phyloP scores from a whole-genome alignment of 2,329 filamentous ascomycete genomes.

The Pseudogymnoascus sp. region DNA sequence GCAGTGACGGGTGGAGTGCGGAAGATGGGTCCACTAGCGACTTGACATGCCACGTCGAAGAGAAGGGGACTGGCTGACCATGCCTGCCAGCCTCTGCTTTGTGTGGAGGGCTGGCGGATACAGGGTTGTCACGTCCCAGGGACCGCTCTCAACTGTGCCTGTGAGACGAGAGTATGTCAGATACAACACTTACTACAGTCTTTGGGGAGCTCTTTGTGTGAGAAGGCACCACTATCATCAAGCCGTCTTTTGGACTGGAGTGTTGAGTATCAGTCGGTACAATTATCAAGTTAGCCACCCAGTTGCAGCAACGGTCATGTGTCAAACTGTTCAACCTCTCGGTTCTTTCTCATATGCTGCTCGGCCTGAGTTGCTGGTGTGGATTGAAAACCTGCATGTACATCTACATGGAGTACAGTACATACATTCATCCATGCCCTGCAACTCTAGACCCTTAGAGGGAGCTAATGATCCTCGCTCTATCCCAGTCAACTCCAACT shows the following conservation, averaged over 20 bases:
- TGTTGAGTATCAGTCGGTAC: not conserved
- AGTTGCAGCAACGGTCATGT: not conserved
- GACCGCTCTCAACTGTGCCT: not conserved
- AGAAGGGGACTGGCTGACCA: not conserved
- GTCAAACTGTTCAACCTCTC: not conserved
- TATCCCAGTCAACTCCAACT: not conserved
- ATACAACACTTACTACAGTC: not conserved
- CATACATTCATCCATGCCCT: not conserved
- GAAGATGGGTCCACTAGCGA: slow-evolving; percentile 7
- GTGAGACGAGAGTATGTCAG: not conserved
- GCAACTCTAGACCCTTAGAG: not conserved
- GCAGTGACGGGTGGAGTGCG: not conserved
- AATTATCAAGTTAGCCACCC: not conserved
- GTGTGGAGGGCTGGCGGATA: not conserved
- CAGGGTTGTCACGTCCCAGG: slow-evolving; percentile 2
- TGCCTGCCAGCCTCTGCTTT: not conserved
- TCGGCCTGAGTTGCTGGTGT: not conserved
- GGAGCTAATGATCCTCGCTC: slow-evolving; percentile 5
- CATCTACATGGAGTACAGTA: not conserved
- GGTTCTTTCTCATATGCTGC: slow-evolving; percentile 6
- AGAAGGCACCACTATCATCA: not conserved
- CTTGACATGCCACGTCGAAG: slow-evolving; percentile 1
- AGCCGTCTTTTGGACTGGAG: not conserved
- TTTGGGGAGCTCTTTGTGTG: not conserved
- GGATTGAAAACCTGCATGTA: slow-evolving; percentile 6